phyloP scores from a whole-genome alignment of 225 moss, liverwort and hornwort species.

The Asterella californica region DNA sequence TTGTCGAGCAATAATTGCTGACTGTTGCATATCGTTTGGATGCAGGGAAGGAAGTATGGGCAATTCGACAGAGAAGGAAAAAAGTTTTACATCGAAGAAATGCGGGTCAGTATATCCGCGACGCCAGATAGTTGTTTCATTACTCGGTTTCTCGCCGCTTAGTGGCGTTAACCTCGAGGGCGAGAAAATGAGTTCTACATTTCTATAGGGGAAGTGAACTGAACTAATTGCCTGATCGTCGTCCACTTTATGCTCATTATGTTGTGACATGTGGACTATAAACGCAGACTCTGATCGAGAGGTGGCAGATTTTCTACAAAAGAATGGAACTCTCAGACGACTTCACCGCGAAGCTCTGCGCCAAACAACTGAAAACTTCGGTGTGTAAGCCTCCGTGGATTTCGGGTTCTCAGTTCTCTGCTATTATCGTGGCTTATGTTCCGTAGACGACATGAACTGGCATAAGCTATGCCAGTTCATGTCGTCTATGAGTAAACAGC shows the following conservation, averaged over 20 bases:
- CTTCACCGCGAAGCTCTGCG: constrained; percentile 27
- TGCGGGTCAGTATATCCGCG: constrained; percentile 2
- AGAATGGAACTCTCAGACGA: constrained; percentile 27
- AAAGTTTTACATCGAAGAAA: constrained; percentile 20
- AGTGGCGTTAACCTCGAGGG: not conserved
- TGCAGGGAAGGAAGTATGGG: constrained; percentile 21
- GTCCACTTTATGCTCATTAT: not conserved
- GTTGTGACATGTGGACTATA: not conserved
- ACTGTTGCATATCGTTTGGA: not conserved
- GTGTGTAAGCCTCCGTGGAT: not conserved
- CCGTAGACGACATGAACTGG: not conserved
- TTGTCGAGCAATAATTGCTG: not conserved
- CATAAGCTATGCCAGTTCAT: too few relatives aligned
- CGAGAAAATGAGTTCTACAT: not conserved
- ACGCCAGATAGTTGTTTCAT: not conserved
- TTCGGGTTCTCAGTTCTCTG: not conserved
- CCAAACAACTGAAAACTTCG: constrained; percentile 22
- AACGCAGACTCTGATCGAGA: constrained; percentile 23
- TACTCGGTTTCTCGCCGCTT: not conserved
- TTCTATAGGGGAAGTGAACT: not conserved
- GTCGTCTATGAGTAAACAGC: too few relatives aligned
- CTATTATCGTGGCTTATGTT: not conserved
- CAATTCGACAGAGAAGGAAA: constrained; percentile 27
- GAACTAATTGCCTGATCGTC: not conserved
- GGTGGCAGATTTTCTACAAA: constrained; percentile 28